phyloP scores from a whole-genome alignment of 441 rosid species.

The Cnidoscolus chayamansa region DNA sequence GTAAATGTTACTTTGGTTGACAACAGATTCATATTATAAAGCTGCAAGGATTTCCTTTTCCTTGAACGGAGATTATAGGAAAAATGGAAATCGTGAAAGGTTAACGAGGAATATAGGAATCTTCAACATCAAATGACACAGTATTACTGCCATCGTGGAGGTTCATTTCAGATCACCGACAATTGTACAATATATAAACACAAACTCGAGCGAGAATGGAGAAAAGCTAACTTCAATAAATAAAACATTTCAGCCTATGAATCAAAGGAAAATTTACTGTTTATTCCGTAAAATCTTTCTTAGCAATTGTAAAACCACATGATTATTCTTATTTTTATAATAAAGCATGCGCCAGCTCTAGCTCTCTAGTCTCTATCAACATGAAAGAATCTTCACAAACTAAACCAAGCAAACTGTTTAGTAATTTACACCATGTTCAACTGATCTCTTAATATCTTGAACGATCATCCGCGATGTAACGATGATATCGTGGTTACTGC shows the following conservation, averaged over 20 bases:
- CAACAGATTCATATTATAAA: not conserved
- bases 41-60: not conserved
- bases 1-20: not conserved
- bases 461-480: not conserved
- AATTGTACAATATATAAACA: not conserved
- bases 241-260: not conserved
- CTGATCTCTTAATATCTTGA: not conserved
- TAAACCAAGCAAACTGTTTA: not conserved
- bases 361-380: not conserved
- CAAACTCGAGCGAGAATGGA: not conserved
- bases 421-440: not conserved
- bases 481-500: not conserved
- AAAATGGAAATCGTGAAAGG: not conserved
- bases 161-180: not conserved
- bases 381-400: not conserved
- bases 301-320: not conserved
- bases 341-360: constrained; percentile 8
- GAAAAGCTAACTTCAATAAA: not conserved
- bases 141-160: not conserved
- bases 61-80: not conserved
- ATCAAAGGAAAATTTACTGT: not conserved
- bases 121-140: constrained; percentile 7
- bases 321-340: not conserved
- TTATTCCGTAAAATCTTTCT: not conserved
- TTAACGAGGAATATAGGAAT: not conserved